Evolutionary conservation across 805 yeast species (phyloP), one percentile per base, ranked within the genome.

Genomic region (Lachancea kluyveri): DNA sequence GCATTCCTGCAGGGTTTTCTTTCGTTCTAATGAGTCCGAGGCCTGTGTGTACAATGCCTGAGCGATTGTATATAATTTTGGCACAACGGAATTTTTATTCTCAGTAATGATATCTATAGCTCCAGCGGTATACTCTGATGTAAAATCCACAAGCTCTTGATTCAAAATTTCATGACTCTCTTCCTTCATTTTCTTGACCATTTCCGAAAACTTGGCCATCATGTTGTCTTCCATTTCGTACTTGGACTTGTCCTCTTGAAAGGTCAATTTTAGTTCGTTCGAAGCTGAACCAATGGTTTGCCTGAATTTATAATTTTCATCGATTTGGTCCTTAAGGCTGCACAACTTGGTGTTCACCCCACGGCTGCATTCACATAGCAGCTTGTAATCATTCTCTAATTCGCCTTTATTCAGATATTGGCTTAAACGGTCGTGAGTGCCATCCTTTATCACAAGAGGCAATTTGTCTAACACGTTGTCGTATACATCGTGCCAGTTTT

Each of bases 401-500:
- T 29, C 21, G 3, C 25, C 22, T 19, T 35, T 35, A 26, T 45
- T 32, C 1, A 50, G 37, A 28, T 36, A 54, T n/a, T 41, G 33
- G 9, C 39, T 35, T 21, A 54, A 28, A 3, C 40, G 28, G 1
- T 30, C 24, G 14, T 30, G 23, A 9, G 22, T 20, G 14, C 39
- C 40, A 13, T 26, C 24, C n/a, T 40, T 36, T n/a, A n/a, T n/a
- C 18, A 37, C 31, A 6, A 44, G 45, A 16, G 32, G 23, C 8
- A 53, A 21, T 8, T 41, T 40, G 14, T 24, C 21, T 11, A 53
- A 36, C 9, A 45, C 35, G 10, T 47, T 46, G 5, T 48, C 35
- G 30, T 50, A 66, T 20, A 60, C 54, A 0, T 35, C 44, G 27
- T 46, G 45, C 74, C 75, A 70, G 19, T 54, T 48, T 16, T 65